Conservation (phyloP, 2,329 filamentous ascomycete species). For the Fusarium ramigenum region DNA sequence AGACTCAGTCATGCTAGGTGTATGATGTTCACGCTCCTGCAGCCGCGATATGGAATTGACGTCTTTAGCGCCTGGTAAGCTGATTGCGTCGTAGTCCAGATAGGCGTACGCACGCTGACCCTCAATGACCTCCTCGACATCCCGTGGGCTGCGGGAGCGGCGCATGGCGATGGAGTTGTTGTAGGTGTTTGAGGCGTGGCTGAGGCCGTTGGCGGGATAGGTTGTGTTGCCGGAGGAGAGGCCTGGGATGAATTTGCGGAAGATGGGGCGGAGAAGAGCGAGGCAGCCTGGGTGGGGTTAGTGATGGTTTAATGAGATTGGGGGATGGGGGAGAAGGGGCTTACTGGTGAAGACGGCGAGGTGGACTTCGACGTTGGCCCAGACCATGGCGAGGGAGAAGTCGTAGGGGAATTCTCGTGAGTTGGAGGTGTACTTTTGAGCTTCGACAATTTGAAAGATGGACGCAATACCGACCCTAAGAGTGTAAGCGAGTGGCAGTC, state of each 20-base stretch:
- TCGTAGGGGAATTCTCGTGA: slow-evolving; percentile 26
- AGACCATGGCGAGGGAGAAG: slow-evolving; percentile 28
- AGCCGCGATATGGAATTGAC: slow-evolving; percentile 10
- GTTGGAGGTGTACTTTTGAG: slow-evolving; percentile 10
- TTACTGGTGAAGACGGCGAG: slow-evolving; percentile 29
- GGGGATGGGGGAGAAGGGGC: neutral
- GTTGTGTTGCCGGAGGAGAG: slow-evolving; percentile 14
- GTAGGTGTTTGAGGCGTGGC: slow-evolving; percentile 9
- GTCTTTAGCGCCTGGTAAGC: slow-evolving; percentile 33
- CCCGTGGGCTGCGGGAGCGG: neutral
- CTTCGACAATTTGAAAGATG: slow-evolving; percentile 25
- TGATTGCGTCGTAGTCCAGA: slow-evolving; percentile 27
- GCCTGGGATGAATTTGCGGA: slow-evolving; percentile 30
- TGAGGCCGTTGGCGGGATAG: slow-evolving; percentile 19
- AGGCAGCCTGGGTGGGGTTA: slow-evolving; percentile 13
- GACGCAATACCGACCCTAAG: slow-evolving; percentile 24
- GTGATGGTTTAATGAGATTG: neutral
- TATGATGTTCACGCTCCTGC: slow-evolving; percentile 8
- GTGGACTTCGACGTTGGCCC: slow-evolving; percentile 25
- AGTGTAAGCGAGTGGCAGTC: neutral
- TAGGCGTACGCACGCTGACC: slow-evolving; percentile 15
- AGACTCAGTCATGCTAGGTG: slow-evolving; percentile 17
- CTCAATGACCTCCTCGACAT: slow-evolving; percentile 10
- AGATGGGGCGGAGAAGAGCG: slow-evolving; percentile 26
- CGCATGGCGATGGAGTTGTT: slow-evolving; percentile 1